Evolutionary conservation across 2,329 filamentous ascomycete genomes (phyloP).

Genomic region (Mycosphaerella sp.): DNA sequence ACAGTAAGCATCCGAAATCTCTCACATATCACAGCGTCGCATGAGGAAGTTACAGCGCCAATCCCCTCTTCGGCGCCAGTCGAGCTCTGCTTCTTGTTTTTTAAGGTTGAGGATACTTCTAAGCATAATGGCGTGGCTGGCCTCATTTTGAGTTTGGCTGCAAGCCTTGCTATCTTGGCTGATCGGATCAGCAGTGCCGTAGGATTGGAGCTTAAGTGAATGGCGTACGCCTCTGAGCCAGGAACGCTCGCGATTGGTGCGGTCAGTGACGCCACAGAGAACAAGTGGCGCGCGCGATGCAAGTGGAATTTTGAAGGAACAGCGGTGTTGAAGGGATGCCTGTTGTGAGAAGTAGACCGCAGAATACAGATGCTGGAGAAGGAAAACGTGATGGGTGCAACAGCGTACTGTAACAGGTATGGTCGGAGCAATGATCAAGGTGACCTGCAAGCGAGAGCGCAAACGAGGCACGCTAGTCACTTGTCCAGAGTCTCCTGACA

Average conservation of each 20-base stretch:
- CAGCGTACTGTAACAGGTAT: not conserved
- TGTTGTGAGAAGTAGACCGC: not conserved
- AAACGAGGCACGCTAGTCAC: not conserved
- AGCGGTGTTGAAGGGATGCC: not conserved
- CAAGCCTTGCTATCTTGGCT: conserved; percentile 5
- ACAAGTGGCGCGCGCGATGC: conserved; percentile 15
- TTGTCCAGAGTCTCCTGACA: not conserved
- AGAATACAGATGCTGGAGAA: not conserved
- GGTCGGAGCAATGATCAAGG: not conserved
- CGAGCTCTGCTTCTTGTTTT: no score
- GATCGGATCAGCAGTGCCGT: conserved; percentile 18
- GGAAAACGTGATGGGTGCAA: not conserved
- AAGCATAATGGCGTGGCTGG: conserved; percentile 23
- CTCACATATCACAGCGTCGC: conserved; percentile 13
- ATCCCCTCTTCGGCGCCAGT: conserved; percentile 13
- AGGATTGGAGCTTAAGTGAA: conserved; percentile 18
- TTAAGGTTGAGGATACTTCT: conserved; percentile 21
- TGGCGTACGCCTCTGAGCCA: conserved; percentile 18
- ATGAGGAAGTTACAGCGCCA: conserved; percentile 22
- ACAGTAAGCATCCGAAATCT: conserved; percentile 8
- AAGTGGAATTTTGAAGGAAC: conserved; percentile 5
- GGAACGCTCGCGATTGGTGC: conserved; percentile 2
- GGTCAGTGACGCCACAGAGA: not conserved
- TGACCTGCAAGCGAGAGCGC: not conserved
- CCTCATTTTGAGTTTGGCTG: conserved; percentile 5